Evolutionary conservation across 2,329 filamentous ascomycete species (phyloP).

Genomic region (Venturia pyrina): DNA sequence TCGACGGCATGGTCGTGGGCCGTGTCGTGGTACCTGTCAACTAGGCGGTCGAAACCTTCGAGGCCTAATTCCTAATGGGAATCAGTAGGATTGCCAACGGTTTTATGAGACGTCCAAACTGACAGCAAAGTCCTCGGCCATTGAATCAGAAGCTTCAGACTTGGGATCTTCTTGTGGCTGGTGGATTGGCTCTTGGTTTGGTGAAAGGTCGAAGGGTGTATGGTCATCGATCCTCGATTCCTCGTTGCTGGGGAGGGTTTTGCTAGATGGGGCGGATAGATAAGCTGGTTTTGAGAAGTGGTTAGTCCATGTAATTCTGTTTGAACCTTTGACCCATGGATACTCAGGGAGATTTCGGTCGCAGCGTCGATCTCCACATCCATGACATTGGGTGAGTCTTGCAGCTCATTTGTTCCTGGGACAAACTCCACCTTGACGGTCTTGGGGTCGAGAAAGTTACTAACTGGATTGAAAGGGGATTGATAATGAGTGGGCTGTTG

Average conservation of each 20-base stretch:
- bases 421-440: background rate
- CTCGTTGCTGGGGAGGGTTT: background rate
- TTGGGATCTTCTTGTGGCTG: background rate
- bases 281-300: background rate
- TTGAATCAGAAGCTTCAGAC: background rate
- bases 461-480: background rate
- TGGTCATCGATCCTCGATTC: background rate
- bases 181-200: background rate
- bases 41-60: slow-evolving; percentile 10
- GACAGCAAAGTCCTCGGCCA: slow-evolving; percentile 3
- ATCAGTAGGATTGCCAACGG: background rate
- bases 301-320: background rate
- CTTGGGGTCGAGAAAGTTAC: background rate
- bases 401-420: background rate
- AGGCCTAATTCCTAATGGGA: slow-evolving; percentile 5
- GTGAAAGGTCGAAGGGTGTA: background rate
- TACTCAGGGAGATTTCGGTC: slow-evolving; percentile 1
- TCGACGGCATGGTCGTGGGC: slow-evolving; percentile 6
- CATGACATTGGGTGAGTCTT: background rate
- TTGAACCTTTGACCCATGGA: background rate
- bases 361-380: background rate
- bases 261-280: background rate
- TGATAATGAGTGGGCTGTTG: background rate
- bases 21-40: slow-evolving; percentile 9
- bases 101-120: background rate